Base-by-base conservation (phyloP, 2,329 filamentous ascomycete species). In the Penicillium sp. region DNA sequence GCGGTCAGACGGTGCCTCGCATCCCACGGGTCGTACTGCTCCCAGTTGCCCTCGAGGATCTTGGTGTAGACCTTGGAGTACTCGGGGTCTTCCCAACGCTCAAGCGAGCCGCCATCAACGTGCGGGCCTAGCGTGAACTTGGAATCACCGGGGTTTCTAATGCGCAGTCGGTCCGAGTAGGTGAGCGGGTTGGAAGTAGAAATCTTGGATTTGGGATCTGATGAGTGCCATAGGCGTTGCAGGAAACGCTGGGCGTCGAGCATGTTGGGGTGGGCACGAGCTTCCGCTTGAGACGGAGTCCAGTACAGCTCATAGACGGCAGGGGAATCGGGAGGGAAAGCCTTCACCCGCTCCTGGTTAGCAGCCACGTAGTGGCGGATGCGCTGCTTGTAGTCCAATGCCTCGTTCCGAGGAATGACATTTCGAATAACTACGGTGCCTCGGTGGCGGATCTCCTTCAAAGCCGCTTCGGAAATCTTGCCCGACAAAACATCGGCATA, bases 11-110 rank as follows among this genome's bases (percentile, higher is more conserved):
- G 80, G 6, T 81, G 79, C 55, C 80, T 82, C 0, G 83, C 83
- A 61, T 95, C 89, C 81, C 86, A 96, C 0, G 89, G 82, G 62
- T 96, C 88, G 63, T 89, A 91, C 2, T 78, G 68, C 56, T 95
- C 88, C 89, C 90, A 95, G 0, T 76, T 69, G 0, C 91, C 92
- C 18, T 80, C 70, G 48, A 89, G 86, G 7, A 96, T 79, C 18
- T 78, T 71, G 51, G 86, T 80, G 68, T 95, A 96, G 2, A 91
- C 87, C 2, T 77, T 72, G 0, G 84, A 82, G 57, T 90, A 91
- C 1, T 86, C 86, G 0, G 79, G 70, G 27, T 74, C 75, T 65
- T 89, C 86, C 87, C 87, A 90, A 2, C 87, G 78, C 69, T 90
- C 87, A 1, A 88, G 79, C 45, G 83, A 86, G 20, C 87, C 87